Conservation (phyloP, 139 green algal species). For the Pycnococcus provasolii region DNA sequence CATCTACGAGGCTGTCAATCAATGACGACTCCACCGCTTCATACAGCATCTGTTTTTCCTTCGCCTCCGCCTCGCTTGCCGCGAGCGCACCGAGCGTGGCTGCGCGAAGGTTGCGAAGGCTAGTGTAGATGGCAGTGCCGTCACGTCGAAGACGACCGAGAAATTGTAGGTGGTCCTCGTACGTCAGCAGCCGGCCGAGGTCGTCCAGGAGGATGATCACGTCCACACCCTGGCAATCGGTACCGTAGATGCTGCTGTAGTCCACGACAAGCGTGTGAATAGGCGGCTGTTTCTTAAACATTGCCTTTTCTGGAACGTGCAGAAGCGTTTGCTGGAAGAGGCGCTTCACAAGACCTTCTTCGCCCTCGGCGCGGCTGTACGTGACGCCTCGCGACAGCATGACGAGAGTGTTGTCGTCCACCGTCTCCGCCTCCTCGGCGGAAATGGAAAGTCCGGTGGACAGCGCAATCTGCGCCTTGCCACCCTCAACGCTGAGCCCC, state of each 20-base stretch:
- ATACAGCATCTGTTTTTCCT: too few species aligned
- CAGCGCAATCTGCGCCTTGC: neutral
- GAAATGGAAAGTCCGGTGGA: constrained; percentile 26
- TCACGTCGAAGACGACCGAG: constrained; percentile 36
- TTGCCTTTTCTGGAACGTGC: constrained; percentile 33
- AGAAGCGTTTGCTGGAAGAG: constrained; percentile 38
- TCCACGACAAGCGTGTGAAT: constrained; percentile 42
- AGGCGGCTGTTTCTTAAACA: constrained; percentile 24
- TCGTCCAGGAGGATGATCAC: constrained; percentile 36
- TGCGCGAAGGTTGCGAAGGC: constrained; percentile 20
- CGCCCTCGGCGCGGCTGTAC: constrained; percentile 23
- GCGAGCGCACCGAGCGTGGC: constrained; percentile 3
- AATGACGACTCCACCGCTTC: too few species aligned
- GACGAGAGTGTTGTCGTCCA: constrained; percentile 39
- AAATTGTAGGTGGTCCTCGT: constrained; percentile 43
- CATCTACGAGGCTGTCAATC: too few species aligned
- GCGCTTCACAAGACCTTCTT: constrained; percentile 35
- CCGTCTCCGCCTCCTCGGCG: constrained; percentile 31
- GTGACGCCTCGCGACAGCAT: constrained; percentile 42
- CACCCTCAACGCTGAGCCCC: neutral
- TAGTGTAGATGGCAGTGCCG: constrained; percentile 35
- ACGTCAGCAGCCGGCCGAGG: constrained; percentile 31
- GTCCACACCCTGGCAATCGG: constrained; percentile 41
- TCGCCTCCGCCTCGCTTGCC: neutral
- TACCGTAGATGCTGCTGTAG: constrained; percentile 43